These are phyloP conservation scores for Neofusicoccum parvum DNA, from an alignment of 2,329 filamentous ascomycete species.

Conservation along the genomic window DNA sequence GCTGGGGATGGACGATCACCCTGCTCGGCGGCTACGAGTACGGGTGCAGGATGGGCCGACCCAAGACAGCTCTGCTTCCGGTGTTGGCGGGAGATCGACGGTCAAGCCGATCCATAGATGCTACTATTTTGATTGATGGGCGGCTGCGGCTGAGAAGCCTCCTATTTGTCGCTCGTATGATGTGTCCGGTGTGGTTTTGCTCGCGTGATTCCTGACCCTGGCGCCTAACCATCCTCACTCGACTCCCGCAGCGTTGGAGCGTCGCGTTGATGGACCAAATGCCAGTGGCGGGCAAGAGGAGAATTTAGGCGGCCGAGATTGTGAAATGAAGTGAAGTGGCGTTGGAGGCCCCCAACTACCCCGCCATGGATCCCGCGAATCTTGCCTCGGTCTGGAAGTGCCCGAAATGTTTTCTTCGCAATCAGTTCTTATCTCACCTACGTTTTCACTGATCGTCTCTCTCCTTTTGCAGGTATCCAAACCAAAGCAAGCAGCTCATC, in stretches of 20 bases:
- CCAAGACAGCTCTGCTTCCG: too few relatives aligned
- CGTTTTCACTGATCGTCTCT: background rate
- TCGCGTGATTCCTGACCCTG: too few relatives aligned
- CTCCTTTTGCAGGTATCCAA: too few relatives aligned
- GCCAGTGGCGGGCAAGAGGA: too few relatives aligned
- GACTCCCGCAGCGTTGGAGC: too few relatives aligned
- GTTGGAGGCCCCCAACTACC: background rate
- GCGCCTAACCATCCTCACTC: too few relatives aligned
- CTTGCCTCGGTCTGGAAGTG: background rate
- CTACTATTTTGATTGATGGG: background rate
- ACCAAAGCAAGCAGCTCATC: background rate
- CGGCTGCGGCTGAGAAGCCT: background rate
- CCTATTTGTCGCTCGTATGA: background rate
- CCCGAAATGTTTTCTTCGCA: background rate
- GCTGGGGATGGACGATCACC: constrained; percentile 4
- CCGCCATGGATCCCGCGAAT: background rate
- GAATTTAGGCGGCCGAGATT: too few relatives aligned
- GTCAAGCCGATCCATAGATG: background rate
- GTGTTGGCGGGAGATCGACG: background rate
- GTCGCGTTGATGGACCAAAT: too few relatives aligned
- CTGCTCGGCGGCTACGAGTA: background rate
- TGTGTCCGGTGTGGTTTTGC: background rate
- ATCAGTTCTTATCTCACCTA: background rate
- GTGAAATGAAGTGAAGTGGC: background rate
- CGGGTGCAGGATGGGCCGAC: too few relatives aligned